Percentiles rank a stretch among this genome's conserved stretches.
Evolutionary conservation across 1,284 basidiomycete genomes (phyloP).

Genomic region (Sporisorium sorghi): DNA sequence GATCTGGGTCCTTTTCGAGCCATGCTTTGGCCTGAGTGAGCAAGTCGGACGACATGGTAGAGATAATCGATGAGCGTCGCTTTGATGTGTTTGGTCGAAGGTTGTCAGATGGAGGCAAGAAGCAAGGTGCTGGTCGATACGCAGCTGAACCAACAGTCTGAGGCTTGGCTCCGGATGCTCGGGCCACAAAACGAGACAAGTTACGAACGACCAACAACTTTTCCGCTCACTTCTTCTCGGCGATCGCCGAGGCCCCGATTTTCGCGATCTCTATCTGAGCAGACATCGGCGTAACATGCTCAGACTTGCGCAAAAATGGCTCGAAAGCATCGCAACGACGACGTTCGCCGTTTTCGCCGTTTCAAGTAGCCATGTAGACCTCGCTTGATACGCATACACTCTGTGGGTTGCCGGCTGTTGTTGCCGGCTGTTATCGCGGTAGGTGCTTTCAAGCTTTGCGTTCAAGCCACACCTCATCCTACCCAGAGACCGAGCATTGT

Average conservation of each 20-base stretch:
- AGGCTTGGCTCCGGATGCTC: conserved; percentile 23
- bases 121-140: conserved; percentile 1
- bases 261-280: conserved; percentile 1
- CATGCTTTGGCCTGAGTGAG: conserved; percentile 51
- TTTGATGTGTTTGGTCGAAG: neutral
- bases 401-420: neutral
- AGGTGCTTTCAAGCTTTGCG: neutral
- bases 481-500: too few relatives aligned
- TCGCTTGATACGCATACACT: too few relatives aligned
- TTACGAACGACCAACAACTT: neutral
- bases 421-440: neutral
- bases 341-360: conserved; percentile 21
- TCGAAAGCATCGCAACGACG: too few relatives aligned
- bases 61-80: neutral
- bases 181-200: conserved; percentile 15
- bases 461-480: too few relatives aligned
- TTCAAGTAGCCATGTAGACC: neutral
- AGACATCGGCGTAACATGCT: conserved; percentile 4
- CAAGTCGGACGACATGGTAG: conserved; percentile 27
- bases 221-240: conserved; percentile 25
- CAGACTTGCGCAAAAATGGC: neutral
- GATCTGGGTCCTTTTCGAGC: conserved; percentile 59
- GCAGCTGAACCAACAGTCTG: too few relatives aligned
- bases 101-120: neutral
- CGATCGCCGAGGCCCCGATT: conserved; percentile 29